These are phyloP conservation scores for Tolypocladium inflatum DNA, from an alignment of 2,329 filamentous ascomycete species.

Conservation along the genomic window DNA sequence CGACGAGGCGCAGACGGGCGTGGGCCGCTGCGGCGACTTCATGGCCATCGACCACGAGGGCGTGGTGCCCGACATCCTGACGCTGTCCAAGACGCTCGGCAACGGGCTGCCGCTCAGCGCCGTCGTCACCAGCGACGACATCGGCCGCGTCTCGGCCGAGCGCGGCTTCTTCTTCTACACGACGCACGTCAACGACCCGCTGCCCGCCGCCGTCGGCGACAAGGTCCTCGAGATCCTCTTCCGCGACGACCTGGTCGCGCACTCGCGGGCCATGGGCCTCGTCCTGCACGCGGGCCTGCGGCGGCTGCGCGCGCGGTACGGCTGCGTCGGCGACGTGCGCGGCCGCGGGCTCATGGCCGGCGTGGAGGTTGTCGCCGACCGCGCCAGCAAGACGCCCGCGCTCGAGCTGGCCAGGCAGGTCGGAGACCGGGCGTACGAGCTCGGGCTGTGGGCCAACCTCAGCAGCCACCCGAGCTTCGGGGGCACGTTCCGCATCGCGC, in stretches of 20 bases:
- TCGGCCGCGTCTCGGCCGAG: slow-evolving; percentile 37
- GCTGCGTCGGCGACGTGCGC: slow-evolving; percentile 52
- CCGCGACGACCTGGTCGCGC: slow-evolving; percentile 40
- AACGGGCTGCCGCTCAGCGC: slow-evolving; percentile 50
- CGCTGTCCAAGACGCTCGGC: slow-evolving; percentile 51
- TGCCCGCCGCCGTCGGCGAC: slow-evolving; percentile 48
- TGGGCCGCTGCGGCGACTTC: slow-evolving; percentile 47
- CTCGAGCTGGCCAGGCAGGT: slow-evolving; percentile 37
- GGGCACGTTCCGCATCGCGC: slow-evolving; percentile 49
- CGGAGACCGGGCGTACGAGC: slow-evolving; percentile 34
- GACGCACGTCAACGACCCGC: slow-evolving; percentile 53
- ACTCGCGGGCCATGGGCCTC: slow-evolving; percentile 32
- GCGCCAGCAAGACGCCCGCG: slow-evolving; percentile 35
- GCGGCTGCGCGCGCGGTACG: slow-evolving; percentile 38
- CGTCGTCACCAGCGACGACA: slow-evolving; percentile 44
- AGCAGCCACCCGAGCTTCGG: slow-evolving; percentile 43
- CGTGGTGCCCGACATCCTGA: slow-evolving; percentile 48
- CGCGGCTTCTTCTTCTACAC: slow-evolving; percentile 47
- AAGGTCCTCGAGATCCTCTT: slow-evolving; percentile 54
- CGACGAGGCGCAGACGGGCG: slow-evolving; percentile 52
- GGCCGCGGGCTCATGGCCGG: slow-evolving; percentile 49
- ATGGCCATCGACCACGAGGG: slow-evolving; percentile 48
- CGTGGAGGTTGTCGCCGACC: slow-evolving; percentile 46
- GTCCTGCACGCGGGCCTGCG: slow-evolving; percentile 37
- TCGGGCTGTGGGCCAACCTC: slow-evolving; percentile 49